phyloP scores from a whole-genome alignment of 1,284 basidiomycete species.

The Austropuccinia psidii region DNA sequence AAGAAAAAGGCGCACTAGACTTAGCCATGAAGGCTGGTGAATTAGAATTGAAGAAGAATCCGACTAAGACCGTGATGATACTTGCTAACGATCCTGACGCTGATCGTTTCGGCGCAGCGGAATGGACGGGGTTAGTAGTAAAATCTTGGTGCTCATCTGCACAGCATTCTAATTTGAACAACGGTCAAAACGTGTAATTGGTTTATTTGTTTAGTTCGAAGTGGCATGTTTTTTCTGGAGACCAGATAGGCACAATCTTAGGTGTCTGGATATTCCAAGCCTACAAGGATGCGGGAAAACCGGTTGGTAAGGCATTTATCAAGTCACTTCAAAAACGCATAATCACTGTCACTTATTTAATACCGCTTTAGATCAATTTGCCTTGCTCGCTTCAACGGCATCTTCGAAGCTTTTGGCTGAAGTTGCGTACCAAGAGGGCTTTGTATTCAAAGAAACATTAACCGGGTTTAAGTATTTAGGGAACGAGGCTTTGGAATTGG shows the following conservation, averaged over 20 bases:
- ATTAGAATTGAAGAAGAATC: constrained; percentile 53
- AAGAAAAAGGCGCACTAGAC: constrained; percentile 59
- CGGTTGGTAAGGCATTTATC: constrained; percentile 50
- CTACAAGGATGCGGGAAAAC: constrained; percentile 58
- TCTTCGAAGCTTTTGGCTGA: constrained; percentile 75
- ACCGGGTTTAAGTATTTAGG: constrained; percentile 62
- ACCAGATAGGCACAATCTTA: constrained; percentile 70
- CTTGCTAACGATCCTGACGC: constrained; percentile 78
- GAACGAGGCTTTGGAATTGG: constrained; percentile 63
- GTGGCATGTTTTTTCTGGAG: constrained; percentile 71
- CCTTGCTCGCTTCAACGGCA: constrained; percentile 76
- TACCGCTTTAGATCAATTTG: constrained; percentile 55
- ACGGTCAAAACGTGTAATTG: background rate
- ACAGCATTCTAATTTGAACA: constrained; percentile 2
- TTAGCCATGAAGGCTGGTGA: background rate
- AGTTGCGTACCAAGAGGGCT: constrained; percentile 66
- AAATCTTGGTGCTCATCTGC: background rate
- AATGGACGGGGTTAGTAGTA: constrained; percentile 53
- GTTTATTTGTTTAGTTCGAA: constrained; percentile 49
- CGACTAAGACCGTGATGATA: constrained; percentile 54
- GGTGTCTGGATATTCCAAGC: constrained; percentile 57
- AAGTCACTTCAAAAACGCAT: background rate
- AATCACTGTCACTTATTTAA: background rate
- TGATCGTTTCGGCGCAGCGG: constrained; percentile 72
- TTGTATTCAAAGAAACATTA: constrained; percentile 69